phyloP scores from a whole-genome alignment of 768 basidiomycete genomes.

The Trametes maxima region DNA sequence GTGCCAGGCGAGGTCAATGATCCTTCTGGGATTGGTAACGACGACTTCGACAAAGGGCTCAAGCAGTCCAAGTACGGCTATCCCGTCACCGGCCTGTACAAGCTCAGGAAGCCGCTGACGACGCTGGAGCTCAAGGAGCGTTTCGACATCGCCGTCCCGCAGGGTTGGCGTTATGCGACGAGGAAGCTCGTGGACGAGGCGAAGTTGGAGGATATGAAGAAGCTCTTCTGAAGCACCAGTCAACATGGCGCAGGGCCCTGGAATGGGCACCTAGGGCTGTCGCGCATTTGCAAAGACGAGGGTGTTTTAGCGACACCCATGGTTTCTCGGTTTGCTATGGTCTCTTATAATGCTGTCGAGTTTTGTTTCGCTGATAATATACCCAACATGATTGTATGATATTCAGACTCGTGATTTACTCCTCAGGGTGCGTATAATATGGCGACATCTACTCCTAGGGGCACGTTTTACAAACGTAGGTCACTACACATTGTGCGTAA shows the following conservation, averaged over 20 bases:
- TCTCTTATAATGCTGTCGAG: no score
- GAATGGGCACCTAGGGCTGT: not conserved
- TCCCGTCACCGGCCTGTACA: slow-evolving; percentile 32
- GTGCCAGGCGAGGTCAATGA: slow-evolving; percentile 37
- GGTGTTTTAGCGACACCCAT: no score
- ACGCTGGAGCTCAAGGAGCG: slow-evolving; percentile 27
- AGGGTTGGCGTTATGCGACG: slow-evolving; percentile 33
- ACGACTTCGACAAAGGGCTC: slow-evolving; percentile 38
- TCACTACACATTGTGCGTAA: no score
- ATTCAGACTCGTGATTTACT: no score
- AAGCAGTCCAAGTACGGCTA: slow-evolving; percentile 37
- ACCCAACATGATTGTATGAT: no score
- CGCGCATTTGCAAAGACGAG: no score
- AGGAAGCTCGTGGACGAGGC: slow-evolving; percentile 31
- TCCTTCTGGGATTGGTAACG: slow-evolving; percentile 38
- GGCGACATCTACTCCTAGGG: no score
- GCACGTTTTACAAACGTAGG: no score
- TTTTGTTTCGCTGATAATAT: no score
- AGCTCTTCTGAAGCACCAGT: slow-evolving; percentile 26
- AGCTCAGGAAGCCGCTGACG: slow-evolving; percentile 30
- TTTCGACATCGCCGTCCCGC: slow-evolving; percentile 28
- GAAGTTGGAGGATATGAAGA: slow-evolving; percentile 30
- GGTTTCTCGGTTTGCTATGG: no score
- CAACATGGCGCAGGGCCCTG: not conserved
- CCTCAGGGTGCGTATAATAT: no score